A percentile compares a stretch with the other conserved stretches of the same genome.
These are phyloP conservation scores for Alternaria sp. DNA, from an alignment of 2,329 filamentous ascomycete genomes.

Conservation along the genomic window DNA sequence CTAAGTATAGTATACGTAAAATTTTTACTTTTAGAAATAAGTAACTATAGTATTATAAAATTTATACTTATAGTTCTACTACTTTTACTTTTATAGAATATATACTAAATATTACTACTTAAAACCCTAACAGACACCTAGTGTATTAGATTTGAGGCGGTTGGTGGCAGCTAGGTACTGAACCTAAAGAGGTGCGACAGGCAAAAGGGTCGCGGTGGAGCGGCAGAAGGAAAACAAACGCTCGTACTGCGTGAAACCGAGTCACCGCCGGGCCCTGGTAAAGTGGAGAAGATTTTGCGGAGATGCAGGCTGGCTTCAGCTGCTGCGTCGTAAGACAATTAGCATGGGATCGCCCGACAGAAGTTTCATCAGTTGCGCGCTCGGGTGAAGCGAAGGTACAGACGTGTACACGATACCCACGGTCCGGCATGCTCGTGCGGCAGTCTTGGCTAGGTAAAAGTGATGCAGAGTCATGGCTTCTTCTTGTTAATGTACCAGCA, in stretches of 20 bases:
- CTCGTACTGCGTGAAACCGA: constrained; percentile 23
- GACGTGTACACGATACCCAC: constrained; percentile 16
- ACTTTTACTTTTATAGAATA: no score
- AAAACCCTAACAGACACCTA: no score
- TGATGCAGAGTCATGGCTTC: not conserved
- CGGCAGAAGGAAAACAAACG: constrained; percentile 23
- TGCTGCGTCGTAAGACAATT: constrained; percentile 18
- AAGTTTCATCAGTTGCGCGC: constrained; percentile 21
- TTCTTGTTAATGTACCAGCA: constrained; percentile 9
- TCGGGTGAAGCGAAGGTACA: constrained; percentile 15
- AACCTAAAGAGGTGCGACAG: constrained; percentile 23
- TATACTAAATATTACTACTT: no score
- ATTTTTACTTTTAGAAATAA: no score
- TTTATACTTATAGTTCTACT: no score
- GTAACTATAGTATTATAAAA: no score
- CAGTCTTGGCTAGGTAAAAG: not conserved
- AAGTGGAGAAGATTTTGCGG: constrained; percentile 11
- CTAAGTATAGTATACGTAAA: no score
- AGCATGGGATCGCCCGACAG: constrained; percentile 17
- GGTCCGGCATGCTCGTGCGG: constrained; percentile 5
- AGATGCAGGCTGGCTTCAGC: constrained; percentile 18
- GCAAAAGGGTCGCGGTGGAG: constrained; percentile 17
- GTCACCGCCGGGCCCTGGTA: constrained; percentile 14
- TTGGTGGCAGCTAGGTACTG: constrained; percentile 14
- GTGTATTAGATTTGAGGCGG: not conserved